A percentile compares a stretch with the other conserved stretches of the same genome.
Evolutionary conservation across 768 basidiomycete genomes (phyloP).

Genomic region (Pholiota conissans): DNA sequence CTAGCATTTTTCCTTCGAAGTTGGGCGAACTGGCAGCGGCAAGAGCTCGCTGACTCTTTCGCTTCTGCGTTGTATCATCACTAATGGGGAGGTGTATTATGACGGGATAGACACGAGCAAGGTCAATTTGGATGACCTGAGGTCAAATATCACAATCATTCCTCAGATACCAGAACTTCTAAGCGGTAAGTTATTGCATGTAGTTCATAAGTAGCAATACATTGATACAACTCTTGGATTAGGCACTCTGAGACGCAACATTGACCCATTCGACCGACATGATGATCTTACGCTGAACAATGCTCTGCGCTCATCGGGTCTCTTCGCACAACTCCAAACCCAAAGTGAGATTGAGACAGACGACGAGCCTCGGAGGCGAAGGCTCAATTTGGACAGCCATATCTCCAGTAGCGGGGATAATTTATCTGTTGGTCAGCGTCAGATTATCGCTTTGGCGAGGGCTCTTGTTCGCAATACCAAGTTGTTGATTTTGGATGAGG

Average conservation of each 20-base stretch:
- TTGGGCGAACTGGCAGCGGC: constrained; percentile 28
- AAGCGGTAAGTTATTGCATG: constrained; percentile 19
- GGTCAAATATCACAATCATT: constrained; percentile 59
- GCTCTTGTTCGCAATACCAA: constrained; percentile 57
- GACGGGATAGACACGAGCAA: constrained; percentile 47
- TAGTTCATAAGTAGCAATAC: too few species aligned
- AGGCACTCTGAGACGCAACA: constrained; percentile 57
- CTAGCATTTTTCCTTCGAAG: constrained; percentile 13
- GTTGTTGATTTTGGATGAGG: constrained; percentile 62
- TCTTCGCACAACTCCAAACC: constrained; percentile 35
- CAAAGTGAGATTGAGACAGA: constrained; percentile 38
- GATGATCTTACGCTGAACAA: constrained; percentile 44
- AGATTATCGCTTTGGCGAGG: constrained; percentile 64
- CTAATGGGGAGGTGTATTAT: constrained; percentile 50
- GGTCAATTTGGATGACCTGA: constrained; percentile 54
- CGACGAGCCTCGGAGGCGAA: constrained; percentile 48
- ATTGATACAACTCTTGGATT: constrained; percentile 11
- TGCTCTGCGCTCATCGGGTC: constrained; percentile 37
- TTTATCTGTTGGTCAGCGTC: constrained; percentile 74
- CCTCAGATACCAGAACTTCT: constrained; percentile 41
- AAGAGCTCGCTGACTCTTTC: constrained; percentile 44
- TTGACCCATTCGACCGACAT: constrained; percentile 63
- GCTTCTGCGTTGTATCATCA: constrained; percentile 53
- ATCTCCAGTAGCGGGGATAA: constrained; percentile 60
- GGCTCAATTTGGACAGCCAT: constrained; percentile 43